Base-by-base conservation (phyloP, 768 basidiomycete species). In the Atractiella rhizophila region DNA sequence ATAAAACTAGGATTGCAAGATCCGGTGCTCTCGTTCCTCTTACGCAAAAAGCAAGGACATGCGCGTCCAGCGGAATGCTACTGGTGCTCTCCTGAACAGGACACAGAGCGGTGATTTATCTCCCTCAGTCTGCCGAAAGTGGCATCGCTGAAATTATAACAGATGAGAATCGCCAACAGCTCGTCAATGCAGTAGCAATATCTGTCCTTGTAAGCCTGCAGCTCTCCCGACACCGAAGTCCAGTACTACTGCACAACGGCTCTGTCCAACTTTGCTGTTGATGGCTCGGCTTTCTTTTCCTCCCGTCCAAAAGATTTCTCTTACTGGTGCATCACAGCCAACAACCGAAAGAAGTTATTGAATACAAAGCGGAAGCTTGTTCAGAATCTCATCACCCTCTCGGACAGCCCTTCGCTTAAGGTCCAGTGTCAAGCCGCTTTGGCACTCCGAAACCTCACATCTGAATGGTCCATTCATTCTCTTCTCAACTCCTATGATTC, bases 241-340 rank as follows among this genome's bases (percentile, higher is more conserved):
- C 88, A 96, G 58, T 96, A 96, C 55, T 96, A 96, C 57, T 96
- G 88, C 60, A 96, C 88, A 5, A 96, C 88, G 10, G 88, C 88
- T 6, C 61, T 96, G 53, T 85, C 80, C 57, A 96, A 96, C 55
- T 94, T 96, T 48, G 88, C 88, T 27, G 88, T 96, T 7, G 88
- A 96, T 62, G 78, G 13, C 15, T 11, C 9, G 4, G 2, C 28
- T 37, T 37, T 13, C 26, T 37, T 15, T n/a, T n/a, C 28, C 20
- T 13, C 9, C 35, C n/a, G n/a, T n/a, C n/a, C n/a, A n/a, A n/a
- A n/a, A n/a, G n/a, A n/a, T n/a, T n/a, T n/a, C n/a, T n/a, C n/a
- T n/a, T 10, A n/a, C 11, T 1, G 13, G 15, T n/a, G 24, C 6
- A 12, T 4, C n/a, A n/a, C n/a, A n/a, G n/a, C n/a, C n/a, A n/a